Conservation (phyloP, 225 moss, liverwort and hornwort species). For the Rhytidiadelphus loreus region DNA sequence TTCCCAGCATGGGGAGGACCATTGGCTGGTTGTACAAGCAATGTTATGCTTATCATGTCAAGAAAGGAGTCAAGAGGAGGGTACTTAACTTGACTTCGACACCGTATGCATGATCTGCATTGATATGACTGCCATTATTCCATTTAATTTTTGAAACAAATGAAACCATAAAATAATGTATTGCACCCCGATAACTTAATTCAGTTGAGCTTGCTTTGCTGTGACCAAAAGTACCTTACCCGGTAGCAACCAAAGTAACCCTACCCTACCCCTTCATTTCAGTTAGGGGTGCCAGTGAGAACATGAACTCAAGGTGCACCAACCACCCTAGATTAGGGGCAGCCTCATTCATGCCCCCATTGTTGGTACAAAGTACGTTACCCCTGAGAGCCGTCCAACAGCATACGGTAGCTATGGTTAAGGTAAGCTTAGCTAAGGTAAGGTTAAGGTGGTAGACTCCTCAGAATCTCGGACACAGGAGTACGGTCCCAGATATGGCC, state of each 20-base stretch:
- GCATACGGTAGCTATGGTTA: too few relatives aligned
- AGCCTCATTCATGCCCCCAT: not conserved
- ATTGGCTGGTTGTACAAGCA: not conserved
- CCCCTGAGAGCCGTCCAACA: not conserved
- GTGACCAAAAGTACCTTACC: not conserved
- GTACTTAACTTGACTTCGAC: not conserved
- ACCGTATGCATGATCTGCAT: not conserved
- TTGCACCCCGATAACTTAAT: not conserved
- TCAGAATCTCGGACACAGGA: not conserved
- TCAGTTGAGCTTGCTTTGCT: not conserved
- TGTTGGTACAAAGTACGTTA: not conserved
- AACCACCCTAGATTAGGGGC: not conserved
- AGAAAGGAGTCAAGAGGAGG: not conserved
- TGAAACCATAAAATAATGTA: not conserved
- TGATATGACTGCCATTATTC: rapidly evolving
- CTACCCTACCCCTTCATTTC: too few relatives aligned
- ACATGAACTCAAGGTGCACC: not conserved
- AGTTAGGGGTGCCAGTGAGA: too few relatives aligned
- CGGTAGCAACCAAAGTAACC: rapidly evolving
- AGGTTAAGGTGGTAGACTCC: too few relatives aligned
- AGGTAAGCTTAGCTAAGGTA: too few relatives aligned
- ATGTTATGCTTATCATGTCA: not conserved
- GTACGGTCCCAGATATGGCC: not conserved
- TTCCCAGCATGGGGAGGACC: not conserved
- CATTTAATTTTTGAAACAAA: not conserved